phyloP scores from a whole-genome alignment of 257 asterid genomes.

The Nicotiana undulata region DNA sequence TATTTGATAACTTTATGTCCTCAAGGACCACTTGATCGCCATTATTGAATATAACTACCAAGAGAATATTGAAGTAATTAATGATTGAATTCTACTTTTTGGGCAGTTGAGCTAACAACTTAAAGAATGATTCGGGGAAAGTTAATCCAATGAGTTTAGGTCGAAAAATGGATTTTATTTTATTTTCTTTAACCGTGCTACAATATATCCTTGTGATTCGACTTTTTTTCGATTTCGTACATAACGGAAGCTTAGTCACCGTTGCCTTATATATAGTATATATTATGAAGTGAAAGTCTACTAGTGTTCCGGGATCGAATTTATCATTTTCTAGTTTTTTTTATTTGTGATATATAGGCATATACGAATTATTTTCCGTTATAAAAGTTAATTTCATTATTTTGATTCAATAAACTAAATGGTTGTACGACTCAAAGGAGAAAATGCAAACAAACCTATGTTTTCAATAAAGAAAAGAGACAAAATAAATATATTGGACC shows the following conservation, averaged over 20 bases:
- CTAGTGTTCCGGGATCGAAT: background rate
- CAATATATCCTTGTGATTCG: too few species aligned
- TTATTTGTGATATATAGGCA: background rate
- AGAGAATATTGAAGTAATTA: background rate
- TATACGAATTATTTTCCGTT: background rate
- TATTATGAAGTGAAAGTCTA: background rate
- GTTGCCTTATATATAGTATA: too few species aligned
- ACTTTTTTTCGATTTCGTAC: accelerated
- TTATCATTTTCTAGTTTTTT: background rate
- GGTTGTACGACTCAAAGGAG: background rate
- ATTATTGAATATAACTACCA: slow-evolving; percentile 4
- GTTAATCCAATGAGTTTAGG: background rate
- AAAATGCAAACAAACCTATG: background rate
- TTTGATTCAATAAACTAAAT: background rate
- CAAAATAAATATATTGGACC: slow-evolving; percentile 3
- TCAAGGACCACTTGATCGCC: background rate
- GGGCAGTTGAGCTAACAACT: background rate
- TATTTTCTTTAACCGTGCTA: too few species aligned
- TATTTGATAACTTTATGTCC: background rate
- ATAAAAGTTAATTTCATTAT: background rate
- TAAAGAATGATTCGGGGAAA: background rate
- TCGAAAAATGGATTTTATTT: too few species aligned
- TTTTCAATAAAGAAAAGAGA: background rate
- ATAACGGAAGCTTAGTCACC: too few species aligned
- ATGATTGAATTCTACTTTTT: background rate